Percentiles rank a stretch among this genome's conserved stretches.
Conservation (phyloP, 2,329 filamentous ascomycete species). For the Colletotrichum paranaense region DNA sequence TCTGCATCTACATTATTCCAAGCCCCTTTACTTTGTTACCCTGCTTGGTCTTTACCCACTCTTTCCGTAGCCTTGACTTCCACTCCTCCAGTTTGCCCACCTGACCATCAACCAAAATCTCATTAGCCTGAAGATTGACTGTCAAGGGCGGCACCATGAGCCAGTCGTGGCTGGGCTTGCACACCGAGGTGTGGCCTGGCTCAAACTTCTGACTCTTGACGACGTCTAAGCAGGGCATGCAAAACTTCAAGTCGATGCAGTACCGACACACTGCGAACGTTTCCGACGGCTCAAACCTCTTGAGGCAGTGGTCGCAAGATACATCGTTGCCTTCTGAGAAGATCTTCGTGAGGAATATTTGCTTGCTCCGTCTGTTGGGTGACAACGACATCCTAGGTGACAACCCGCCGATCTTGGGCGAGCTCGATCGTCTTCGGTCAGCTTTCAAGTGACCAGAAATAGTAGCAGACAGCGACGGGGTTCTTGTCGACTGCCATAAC, state of each 20-base stretch:
- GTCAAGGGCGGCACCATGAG: slow-evolving; percentile 50
- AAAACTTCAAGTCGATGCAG: slow-evolving; percentile 52
- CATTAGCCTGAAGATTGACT: slow-evolving; percentile 48
- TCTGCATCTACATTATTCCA: background rate
- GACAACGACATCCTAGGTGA: slow-evolving; percentile 24
- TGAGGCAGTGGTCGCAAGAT: slow-evolving; percentile 51
- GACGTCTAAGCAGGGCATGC: slow-evolving; percentile 46
- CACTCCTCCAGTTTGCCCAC: slow-evolving; percentile 49
- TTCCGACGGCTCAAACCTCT: slow-evolving; percentile 45
- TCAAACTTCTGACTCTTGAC: slow-evolving; percentile 42
- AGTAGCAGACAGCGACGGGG: slow-evolving; percentile 43
- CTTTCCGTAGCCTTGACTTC: slow-evolving; percentile 47
- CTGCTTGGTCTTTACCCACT: slow-evolving; percentile 23
- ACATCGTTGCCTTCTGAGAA: slow-evolving; percentile 24
- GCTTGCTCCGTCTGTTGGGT: slow-evolving; percentile 25
- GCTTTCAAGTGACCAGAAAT: slow-evolving; percentile 41
- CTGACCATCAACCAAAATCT: slow-evolving; percentile 50
- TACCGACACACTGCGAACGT: slow-evolving; percentile 49
- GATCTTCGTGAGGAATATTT: slow-evolving; percentile 40
- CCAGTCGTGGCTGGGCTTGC: slow-evolving; percentile 49
- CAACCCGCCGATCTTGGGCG: slow-evolving; percentile 21
- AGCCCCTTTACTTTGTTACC: slow-evolving; percentile 5
- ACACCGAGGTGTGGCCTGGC: slow-evolving; percentile 42
- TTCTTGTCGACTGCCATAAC: slow-evolving; percentile 52
- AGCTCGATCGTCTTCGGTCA: slow-evolving; percentile 25